phyloP scores from a whole-genome alignment of 768 basidiomycete genomes.

The Rhodocollybia butyracea region DNA sequence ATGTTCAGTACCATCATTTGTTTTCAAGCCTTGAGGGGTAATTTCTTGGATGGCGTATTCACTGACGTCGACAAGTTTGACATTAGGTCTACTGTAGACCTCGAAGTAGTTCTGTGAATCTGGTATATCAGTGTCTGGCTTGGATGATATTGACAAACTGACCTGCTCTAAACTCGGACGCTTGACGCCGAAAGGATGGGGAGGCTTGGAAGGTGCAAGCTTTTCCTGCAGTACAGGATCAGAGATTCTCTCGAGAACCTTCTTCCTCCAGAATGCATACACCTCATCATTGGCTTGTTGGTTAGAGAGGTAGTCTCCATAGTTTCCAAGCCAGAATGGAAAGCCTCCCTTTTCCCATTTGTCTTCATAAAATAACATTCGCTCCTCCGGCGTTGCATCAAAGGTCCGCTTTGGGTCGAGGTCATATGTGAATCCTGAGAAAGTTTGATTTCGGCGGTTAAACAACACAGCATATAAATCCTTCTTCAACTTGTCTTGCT shows the following conservation, averaged over 20 bases:
- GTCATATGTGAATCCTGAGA: conserved; percentile 3
- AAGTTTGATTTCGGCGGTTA: conserved; percentile 2
- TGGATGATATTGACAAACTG: background rate
- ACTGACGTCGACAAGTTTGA: conserved; percentile 13
- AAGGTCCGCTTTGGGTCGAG: background rate
- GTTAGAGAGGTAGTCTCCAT: conserved; percentile 7
- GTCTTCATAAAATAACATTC: conserved; percentile 11
- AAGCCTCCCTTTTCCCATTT: conserved; percentile 14
- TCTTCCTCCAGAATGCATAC: conserved; percentile 9
- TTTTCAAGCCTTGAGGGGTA: conserved; percentile 13
- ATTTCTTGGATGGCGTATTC: conserved; percentile 13
- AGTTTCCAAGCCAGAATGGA: conserved; percentile 4
- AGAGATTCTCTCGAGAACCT: background rate
- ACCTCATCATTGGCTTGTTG: conserved; percentile 5
- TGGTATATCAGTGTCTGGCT: background rate
- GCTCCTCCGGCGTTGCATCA: conserved; percentile 12
- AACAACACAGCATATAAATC: background rate
- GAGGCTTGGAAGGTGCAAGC: conserved; percentile 1
- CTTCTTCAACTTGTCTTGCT: conserved; percentile 7
- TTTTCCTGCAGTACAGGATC: conserved; percentile 4
- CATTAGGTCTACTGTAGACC: conserved; percentile 13
- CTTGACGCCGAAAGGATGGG: conserved; percentile 9
- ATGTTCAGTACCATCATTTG: conserved; percentile 9
- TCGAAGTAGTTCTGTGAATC: conserved; percentile 1
- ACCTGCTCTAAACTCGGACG: conserved; percentile 8